Base-by-base conservation (phyloP, 768 basidiomycete genomes). In the Xerocomus brunneocitrinus region DNA sequence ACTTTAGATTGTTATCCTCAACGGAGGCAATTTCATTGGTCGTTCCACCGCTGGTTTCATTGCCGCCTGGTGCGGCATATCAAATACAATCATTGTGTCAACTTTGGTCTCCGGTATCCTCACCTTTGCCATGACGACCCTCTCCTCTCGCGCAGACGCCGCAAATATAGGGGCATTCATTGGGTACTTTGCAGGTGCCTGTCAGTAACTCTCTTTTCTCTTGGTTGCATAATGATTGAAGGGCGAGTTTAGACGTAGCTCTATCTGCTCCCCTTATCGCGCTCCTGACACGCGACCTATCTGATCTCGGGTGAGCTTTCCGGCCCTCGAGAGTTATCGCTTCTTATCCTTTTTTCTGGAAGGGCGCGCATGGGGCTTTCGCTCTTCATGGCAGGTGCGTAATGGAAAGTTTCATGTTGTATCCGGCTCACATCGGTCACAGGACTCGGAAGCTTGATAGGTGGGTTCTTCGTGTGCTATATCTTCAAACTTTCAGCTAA, bases 171-270 rank as follows among this genome's bases (percentile, higher is more conserved):
- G 69, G 2, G 49, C 74, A 27, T 59, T 80, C 13, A 79, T 75
- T 48, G 81, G 80, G 0, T 76, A 79, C 59, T 79, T 79, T 55
- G 68, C 69, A n/a, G 81, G 79, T 24, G 66, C 66, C n/a, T 64
- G 74, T 76, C 44, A 54, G 73, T 67, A 8, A n/a, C 40, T 45
- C 19, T 52, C 19, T 46, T 30, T 36, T 22, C 25, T 40, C 7
- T 28, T 34, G 19, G 14, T 41, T 16, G 6, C 22, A 2, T 35
- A 19, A 16, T 24, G 32, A 42, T 39, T 50, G 19, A 52, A 8
- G 14, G n/a, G 24, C 25, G 8, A 14, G 19, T 32, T 8, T 36
- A 74, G 75, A 76, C 28, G 67, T 82, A 10, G 66, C 62, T 16
- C 52, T 74, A 34, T 54, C 76, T 42, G 69, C 75, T 8, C 76